Conservation (phyloP, 805 yeast species). For the Monosporozyma unispora region DNA sequence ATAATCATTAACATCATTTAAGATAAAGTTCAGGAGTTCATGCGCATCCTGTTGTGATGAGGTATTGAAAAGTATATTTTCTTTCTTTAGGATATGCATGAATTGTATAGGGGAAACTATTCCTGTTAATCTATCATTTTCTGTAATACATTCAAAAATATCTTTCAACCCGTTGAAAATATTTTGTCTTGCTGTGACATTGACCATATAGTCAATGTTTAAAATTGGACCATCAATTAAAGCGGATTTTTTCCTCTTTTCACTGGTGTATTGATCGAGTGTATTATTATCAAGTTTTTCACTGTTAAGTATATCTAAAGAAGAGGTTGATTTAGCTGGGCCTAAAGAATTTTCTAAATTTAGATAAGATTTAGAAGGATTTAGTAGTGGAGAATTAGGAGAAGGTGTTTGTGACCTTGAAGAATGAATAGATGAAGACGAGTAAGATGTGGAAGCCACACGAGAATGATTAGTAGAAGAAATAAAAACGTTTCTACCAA, state of each 20-base stretch:
- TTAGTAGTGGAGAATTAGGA: not conserved
- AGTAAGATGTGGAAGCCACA: not conserved
- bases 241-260: slow-evolving; percentile 71
- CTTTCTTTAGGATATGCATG: slow-evolving; percentile 66
- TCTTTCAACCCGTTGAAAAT: slow-evolving; percentile 70
- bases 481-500: slow-evolving; percentile 16
- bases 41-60: slow-evolving; percentile 98
- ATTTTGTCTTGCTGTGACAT: slow-evolving; percentile 33
- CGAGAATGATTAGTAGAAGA: not conserved
- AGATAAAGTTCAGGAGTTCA: slow-evolving; percentile 80
- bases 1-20: slow-evolving; percentile 60
- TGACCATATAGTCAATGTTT: slow-evolving; percentile 58
- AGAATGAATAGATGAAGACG: not conserved
- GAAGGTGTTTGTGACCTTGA: not conserved
- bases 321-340: not conserved
- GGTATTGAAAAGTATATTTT: slow-evolving; percentile 76
- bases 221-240: slow-evolving; percentile 72
- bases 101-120: slow-evolving; percentile 76
- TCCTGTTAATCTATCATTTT: slow-evolving; percentile 59
- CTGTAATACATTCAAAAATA: slow-evolving; percentile 73
- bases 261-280: slow-evolving; percentile 34
- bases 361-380: not conserved
- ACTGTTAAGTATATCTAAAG: not conserved
- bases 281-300: not conserved
- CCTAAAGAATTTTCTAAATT: not conserved